These are phyloP conservation scores for Backusella psychrophila DNA, from an alignment of 192 early-diverging fungal species.

Conservation along the genomic window DNA sequence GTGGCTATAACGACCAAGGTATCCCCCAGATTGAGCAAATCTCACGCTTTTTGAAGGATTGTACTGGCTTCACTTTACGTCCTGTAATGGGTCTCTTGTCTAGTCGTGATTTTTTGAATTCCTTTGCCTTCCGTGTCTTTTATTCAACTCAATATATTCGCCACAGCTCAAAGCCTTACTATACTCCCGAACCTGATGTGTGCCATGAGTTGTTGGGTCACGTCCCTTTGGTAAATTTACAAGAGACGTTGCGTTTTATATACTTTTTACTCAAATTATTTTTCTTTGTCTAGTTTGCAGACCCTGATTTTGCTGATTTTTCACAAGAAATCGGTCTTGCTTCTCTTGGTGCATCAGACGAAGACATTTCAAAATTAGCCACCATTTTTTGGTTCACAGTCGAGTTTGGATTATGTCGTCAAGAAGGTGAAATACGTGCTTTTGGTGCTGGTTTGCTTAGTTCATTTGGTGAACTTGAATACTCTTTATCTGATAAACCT, in stretches of 20 bases:
- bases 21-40: slow-evolving; percentile 92
- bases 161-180: slow-evolving; percentile 86
- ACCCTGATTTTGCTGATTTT: slow-evolving; percentile 91
- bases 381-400: slow-evolving; percentile 94
- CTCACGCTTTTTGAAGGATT: slow-evolving; percentile 89
- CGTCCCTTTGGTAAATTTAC: slow-evolving; percentile 51
- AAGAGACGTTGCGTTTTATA: not conserved
- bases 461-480: slow-evolving; percentile 95
- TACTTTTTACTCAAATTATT: not conserved
- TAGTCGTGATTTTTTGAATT: slow-evolving; percentile 93
- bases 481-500: slow-evolving; percentile 78
- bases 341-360: slow-evolving; percentile 88
- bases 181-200: slow-evolving; percentile 93
- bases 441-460: slow-evolving; percentile 92
- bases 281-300: slow-evolving; percentile 56
- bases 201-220: slow-evolving; percentile 97
- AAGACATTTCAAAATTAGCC: slow-evolving; percentile 86
- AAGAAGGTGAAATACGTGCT: slow-evolving; percentile 69
- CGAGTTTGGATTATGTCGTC: slow-evolving; percentile 89
- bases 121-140: slow-evolving; percentile 96
- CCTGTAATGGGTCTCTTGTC: slow-evolving; percentile 94
- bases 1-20: slow-evolving; percentile 76
- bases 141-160: slow-evolving; percentile 98
- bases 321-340: slow-evolving; percentile 94
- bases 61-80: slow-evolving; percentile 91